Evolutionary conservation across 495 filamentous ascomycete genomes (phyloP).

Genomic region (Penicillium pancosmium): DNA sequence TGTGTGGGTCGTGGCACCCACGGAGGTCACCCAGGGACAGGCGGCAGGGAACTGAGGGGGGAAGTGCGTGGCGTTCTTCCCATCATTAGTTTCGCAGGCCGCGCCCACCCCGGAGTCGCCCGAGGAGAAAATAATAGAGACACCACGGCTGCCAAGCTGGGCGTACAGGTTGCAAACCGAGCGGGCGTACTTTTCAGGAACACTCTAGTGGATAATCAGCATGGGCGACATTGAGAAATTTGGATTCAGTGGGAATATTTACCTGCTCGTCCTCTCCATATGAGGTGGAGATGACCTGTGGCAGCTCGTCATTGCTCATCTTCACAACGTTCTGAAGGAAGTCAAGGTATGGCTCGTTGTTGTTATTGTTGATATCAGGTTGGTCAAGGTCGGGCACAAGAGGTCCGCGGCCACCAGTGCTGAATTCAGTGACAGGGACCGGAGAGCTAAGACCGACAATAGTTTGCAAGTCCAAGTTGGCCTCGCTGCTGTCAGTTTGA

Average conservation of each 20-base stretch:
- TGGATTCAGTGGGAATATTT: not conserved
- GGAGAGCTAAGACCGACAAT: conserved; percentile 61
- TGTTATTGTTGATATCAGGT: conserved; percentile 54
- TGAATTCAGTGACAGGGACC: conserved; percentile 66
- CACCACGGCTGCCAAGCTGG: conserved; percentile 75
- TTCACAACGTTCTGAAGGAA: conserved; percentile 66
- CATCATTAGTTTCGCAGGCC: conserved; percentile 67
- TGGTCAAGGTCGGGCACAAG: conserved; percentile 65
- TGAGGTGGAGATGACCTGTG: conserved; percentile 74
- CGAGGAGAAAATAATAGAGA: conserved; percentile 70
- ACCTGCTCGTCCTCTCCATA: conserved; percentile 79
- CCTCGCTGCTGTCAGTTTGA: conserved; percentile 58
- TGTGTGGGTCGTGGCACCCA: conserved; percentile 64
- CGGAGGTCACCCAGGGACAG: conserved; percentile 74
- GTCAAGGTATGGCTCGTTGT: conserved; percentile 77
- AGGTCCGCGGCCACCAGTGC: conserved; percentile 63
- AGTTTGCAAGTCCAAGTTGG: conserved; percentile 78
- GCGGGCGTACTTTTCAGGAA: conserved; percentile 66
- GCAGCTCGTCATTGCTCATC: conserved; percentile 55
- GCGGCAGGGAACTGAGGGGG: conserved; percentile 69
- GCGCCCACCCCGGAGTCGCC: conserved; percentile 74
- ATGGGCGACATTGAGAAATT: not conserved
- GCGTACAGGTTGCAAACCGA: conserved; percentile 71
- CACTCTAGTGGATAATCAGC: conserved; percentile 50
- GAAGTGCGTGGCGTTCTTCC: conserved; percentile 66